Evolutionary conservation across 352 stramenopile species (phyloP).

Genomic region (Salisapilia sapeloensis): DNA sequence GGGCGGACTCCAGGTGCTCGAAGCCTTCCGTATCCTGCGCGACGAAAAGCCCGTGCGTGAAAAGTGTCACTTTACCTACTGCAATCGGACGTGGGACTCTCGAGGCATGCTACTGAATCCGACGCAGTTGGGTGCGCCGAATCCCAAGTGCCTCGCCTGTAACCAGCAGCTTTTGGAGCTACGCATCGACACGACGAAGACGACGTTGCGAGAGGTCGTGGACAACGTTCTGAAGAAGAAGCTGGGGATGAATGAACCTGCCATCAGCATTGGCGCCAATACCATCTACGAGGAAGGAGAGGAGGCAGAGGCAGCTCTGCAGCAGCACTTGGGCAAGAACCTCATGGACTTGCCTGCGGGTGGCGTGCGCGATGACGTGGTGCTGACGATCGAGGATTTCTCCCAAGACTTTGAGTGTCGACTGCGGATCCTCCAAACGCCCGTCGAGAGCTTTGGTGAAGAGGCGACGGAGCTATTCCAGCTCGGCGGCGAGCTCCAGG

Average conservation of each 20-base stretch:
- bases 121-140: constrained; percentile 75
- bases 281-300: constrained; percentile 94
- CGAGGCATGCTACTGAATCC: constrained; percentile 88
- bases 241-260: constrained; percentile 81
- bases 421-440: constrained; percentile 58
- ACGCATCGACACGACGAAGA: constrained; percentile 78
- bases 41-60: constrained; percentile 37
- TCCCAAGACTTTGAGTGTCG: constrained; percentile 86
- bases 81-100: constrained; percentile 82
- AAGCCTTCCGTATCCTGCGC: constrained; percentile 74
- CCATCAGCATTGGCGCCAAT: constrained; percentile 68
- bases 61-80: constrained; percentile 89
- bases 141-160: constrained; percentile 94
- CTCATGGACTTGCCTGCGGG: constrained; percentile 80
- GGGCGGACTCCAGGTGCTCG: constrained; percentile 84
- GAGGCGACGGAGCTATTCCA: constrained; percentile 57
- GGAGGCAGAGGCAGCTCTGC: constrained; percentile 66
- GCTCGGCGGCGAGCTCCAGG: constrained; percentile 42
- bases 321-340: constrained; percentile 81
- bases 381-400: constrained; percentile 91
- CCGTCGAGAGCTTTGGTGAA: constrained; percentile 43
- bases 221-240: constrained; percentile 75
- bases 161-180: constrained; percentile 85
- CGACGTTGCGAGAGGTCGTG: constrained; percentile 59
- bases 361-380: constrained; percentile 84